Evolutionary conservation across 345 rosid genomes (phyloP), one percentile per base, ranked within the genome.

Genomic region (Gossypium turneri): DNA sequence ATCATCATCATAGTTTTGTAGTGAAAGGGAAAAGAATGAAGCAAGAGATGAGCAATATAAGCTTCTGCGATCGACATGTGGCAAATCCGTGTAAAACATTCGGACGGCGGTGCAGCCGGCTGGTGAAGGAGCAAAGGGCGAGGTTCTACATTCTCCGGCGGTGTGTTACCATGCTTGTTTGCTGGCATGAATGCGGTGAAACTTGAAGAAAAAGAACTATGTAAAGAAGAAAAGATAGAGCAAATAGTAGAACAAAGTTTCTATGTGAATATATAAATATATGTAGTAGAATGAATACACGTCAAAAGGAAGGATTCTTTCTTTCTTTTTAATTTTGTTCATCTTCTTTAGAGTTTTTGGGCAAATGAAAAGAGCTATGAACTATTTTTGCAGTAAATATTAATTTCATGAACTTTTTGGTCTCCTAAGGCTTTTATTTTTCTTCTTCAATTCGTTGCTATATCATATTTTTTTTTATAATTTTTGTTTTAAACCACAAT

Each of bases 131-230:
- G 70, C 87, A 86, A 17, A 72, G 87, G 75, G 89, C 90, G 0
- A 83, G 85, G 70, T 89, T 89, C 78, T 89, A 87, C 79, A 89
- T 89, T 63, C 82, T 89, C 67, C 70, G 91, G 53, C 83, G 91
- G 38, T 89, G 94, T 73, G 76, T 89, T 56, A 53, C 76, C 59
- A 87, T 89, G 85, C 83, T 89, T 22, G 73, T 89, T 41, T 89
- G 94, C 78, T 89, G 94, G 94, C 84, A 89, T 9, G 83, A 89
- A 22, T 74, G 61, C 13, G 73, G 61, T 29, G 73, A 70, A 20
- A 29, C 9, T 52, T 70, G 45, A 52, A 68, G n/a, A 7, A 48
- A 48, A 45, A 7, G 2, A 2, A 12, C 9, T 22, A 44, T 11
- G 34, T 51, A 72, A 7, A 44, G 48, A 78, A 52, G 53, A 10